Conservation (phyloP, 2,329 filamentous ascomycete genomes). For the Ceratocystis smalleyi region DNA sequence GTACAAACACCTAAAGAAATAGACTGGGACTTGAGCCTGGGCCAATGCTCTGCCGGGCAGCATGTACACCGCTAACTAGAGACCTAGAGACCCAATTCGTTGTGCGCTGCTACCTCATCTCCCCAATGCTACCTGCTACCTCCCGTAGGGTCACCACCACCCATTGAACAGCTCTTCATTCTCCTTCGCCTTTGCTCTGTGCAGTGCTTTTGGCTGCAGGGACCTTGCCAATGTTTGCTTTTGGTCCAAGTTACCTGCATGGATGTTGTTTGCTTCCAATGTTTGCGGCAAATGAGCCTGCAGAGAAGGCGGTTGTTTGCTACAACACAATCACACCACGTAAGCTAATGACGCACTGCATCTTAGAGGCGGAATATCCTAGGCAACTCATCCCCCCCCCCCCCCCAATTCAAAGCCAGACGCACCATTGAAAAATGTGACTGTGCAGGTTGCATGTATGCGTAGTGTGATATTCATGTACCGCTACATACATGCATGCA, state of each 20-base stretch:
- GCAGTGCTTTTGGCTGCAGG: not conserved
- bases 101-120: not conserved
- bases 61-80: not conserved
- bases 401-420: not conserved
- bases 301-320: not conserved
- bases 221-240: slow-evolving; percentile 2
- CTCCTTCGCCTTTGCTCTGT: not conserved
- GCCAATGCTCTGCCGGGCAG: not conserved
- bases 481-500: too few relatives aligned
- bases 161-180: too few relatives aligned
- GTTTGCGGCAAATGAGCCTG: not conserved
- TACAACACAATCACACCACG: not conserved
- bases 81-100: not conserved
- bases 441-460: not conserved
- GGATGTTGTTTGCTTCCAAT: slow-evolving; percentile 1
- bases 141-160: too few relatives aligned
- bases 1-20: not conserved
- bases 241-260: not conserved
- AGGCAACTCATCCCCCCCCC: not conserved
- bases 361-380: not conserved
- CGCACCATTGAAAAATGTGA: not conserved
- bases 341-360: not conserved
- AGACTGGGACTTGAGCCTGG: not conserved
- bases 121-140: not conserved
- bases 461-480: not conserved